Percentiles rank a stretch among this genome's conserved stretches.
Conservation (phyloP, 306 rosid species). For the Oemleria cerasiformis region DNA sequence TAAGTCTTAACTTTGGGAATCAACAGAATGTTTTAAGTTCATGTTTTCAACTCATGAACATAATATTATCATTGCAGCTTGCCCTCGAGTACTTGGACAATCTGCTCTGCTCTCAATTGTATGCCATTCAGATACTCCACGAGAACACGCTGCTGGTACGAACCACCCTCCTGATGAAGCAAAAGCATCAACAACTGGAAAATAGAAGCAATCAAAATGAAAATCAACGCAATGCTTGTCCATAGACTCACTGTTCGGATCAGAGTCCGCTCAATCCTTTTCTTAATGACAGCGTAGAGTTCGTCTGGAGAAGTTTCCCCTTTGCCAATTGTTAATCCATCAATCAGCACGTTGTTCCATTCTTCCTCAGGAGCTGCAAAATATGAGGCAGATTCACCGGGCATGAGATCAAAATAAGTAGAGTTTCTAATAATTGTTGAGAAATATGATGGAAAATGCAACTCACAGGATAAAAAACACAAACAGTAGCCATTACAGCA, state of each 20-base stretch:
- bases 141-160: conserved; percentile 82
- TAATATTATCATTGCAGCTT: conserved; percentile 30
- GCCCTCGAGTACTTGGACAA: conserved; percentile 64
- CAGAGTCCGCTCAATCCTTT: conserved; percentile 80
- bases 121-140: conserved; percentile 81
- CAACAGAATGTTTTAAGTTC: background rate
- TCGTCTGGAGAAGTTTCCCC: conserved; percentile 72
- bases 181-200: conserved; percentile 17
- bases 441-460: background rate
- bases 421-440: background rate
- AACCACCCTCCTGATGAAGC: conserved; percentile 74
- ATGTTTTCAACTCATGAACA: conserved; percentile 10
- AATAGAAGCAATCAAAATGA: conserved; percentile 12
- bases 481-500: background rate
- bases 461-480: background rate
- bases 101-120: conserved; percentile 64
- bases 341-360: conserved; percentile 72
- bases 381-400: conserved; percentile 9
- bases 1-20: conserved; percentile 2
- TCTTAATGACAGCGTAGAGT: conserved; percentile 60
- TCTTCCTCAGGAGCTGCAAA: conserved; percentile 80
- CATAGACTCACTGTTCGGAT: conserved; percentile 66
- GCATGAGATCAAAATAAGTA: background rate
- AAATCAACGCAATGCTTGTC: background rate
- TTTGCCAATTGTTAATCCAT: conserved; percentile 69